Percentiles rank a stretch among this genome's conserved stretches.
Conservation (phyloP, 257 asterid species). For the Cordia subcordata region DNA sequence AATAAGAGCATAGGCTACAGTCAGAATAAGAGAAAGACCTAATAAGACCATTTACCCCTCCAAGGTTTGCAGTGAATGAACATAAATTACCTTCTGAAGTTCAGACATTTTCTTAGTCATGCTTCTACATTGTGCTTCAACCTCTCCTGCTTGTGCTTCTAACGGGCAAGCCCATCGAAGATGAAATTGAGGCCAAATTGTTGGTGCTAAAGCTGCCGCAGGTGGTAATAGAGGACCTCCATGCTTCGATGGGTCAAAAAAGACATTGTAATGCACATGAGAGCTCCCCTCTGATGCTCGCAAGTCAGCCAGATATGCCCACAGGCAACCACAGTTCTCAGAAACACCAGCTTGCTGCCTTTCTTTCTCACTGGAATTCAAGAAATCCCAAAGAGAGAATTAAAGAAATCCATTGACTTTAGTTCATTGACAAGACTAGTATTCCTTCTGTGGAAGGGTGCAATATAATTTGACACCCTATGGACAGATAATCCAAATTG, state of each 20-base stretch:
- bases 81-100: slow-evolving; percentile 58
- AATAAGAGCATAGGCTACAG: too few species aligned
- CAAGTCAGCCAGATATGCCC: slow-evolving; percentile 76
- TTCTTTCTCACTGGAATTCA: slow-evolving; percentile 71
- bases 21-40: too few species aligned
- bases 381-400: background rate
- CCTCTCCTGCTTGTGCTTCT: slow-evolving; percentile 89
- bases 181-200: slow-evolving; percentile 97
- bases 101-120: slow-evolving; percentile 56
- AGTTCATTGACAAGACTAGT: background rate
- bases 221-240: slow-evolving; percentile 79
- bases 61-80: background rate
- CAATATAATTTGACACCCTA: too few species aligned
- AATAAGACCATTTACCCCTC: background rate
- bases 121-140: slow-evolving; percentile 76
- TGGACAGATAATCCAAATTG: too few species aligned
- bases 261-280: slow-evolving; percentile 75
- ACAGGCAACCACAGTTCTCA: slow-evolving; percentile 84
- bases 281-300: slow-evolving; percentile 68
- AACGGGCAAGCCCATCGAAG: slow-evolving; percentile 96
- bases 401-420: background rate
- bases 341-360: slow-evolving; percentile 84
- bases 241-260: slow-evolving; percentile 72
- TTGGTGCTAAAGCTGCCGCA: slow-evolving; percentile 98
- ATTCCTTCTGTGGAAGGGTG: background rate